phyloP scores from a whole-genome alignment of 345 rosid genomes.

The Melastoma malabathricum region DNA sequence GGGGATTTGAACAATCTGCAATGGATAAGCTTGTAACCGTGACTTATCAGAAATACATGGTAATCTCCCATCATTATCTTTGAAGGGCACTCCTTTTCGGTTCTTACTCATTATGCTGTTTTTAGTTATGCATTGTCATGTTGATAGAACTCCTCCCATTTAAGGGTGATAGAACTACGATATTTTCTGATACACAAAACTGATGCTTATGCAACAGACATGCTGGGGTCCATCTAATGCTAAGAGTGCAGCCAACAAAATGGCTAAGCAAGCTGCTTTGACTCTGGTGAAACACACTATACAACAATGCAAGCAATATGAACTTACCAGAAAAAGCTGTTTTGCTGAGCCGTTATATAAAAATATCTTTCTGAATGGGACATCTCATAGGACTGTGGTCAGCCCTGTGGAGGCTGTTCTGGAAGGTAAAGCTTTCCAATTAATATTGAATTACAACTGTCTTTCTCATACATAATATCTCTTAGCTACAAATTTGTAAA shows the following conservation, averaged over 20 bases:
- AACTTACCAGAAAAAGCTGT: constrained; percentile 74
- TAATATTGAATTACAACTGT: constrained; percentile 11
- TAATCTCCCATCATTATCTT: constrained; percentile 12
- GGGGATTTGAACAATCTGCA: constrained; percentile 45
- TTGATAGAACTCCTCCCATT: too few species aligned
- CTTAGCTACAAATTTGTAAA: too few species aligned
- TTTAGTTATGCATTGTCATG: too few species aligned
- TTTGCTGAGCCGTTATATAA: constrained; percentile 62
- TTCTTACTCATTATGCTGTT: too few species aligned
- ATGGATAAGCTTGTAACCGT: constrained; percentile 61
- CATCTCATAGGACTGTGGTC: constrained; percentile 13
- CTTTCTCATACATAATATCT: constrained; percentile 8
- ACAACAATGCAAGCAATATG: constrained; percentile 53
- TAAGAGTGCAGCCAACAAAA: constrained; percentile 62
- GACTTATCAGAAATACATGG: constrained; percentile 84
- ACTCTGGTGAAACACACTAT: constrained; percentile 67
- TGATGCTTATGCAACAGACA: constrained; percentile 22
- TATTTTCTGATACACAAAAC: too few species aligned
- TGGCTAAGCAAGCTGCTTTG: constrained; percentile 74
- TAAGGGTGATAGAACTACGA: too few species aligned
- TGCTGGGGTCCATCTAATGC: constrained; percentile 33
- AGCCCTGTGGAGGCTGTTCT: constrained; percentile 7
- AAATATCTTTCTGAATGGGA: constrained; percentile 42
- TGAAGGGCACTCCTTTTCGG: too few species aligned
- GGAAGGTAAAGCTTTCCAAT: constrained; percentile 41